phyloP scores from a whole-genome alignment of 2,329 filamentous ascomycete species.

The Monascus ruber region DNA sequence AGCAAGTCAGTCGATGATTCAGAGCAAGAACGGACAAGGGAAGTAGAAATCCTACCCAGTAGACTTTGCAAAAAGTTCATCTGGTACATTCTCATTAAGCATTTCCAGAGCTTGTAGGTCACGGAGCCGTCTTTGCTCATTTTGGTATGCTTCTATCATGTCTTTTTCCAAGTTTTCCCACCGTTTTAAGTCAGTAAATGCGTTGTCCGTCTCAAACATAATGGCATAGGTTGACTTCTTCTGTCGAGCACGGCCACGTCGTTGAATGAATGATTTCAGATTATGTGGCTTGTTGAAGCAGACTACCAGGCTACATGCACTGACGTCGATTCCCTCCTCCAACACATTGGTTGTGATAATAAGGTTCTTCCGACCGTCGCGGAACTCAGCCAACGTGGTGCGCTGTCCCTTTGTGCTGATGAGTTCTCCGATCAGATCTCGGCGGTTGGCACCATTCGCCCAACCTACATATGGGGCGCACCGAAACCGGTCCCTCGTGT shows the following conservation, averaged over 20 bases:
- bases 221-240: conserved; percentile 44
- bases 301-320: conserved; percentile 53
- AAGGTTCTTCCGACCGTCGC: conserved; percentile 42
- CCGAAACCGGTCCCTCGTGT: conserved; percentile 34
- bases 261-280: conserved; percentile 54
- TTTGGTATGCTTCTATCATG: conserved; percentile 61
- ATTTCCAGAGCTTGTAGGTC: conserved; percentile 41
- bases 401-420: conserved; percentile 37
- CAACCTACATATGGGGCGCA: conserved; percentile 35
- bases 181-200: conserved; percentile 26
- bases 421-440: conserved; percentile 39
- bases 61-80: conserved; percentile 30
- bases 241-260: conserved; percentile 52
- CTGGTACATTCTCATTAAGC: conserved; percentile 25
- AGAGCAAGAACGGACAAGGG: background rate
- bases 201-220: conserved; percentile 31
- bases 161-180: conserved; percentile 59
- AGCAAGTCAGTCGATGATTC: background rate
- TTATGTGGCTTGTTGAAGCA: conserved; percentile 53
- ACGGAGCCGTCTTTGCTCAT: conserved; percentile 46
- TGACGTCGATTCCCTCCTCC: conserved; percentile 51
- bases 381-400: conserved; percentile 44
- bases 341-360: conserved; percentile 48
- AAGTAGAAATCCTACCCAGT: conserved; percentile 11
- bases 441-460: conserved; percentile 31